Base-by-base conservation (phyloP, 306 rosid species). In the Glycyrrhiza uralensis region DNA sequence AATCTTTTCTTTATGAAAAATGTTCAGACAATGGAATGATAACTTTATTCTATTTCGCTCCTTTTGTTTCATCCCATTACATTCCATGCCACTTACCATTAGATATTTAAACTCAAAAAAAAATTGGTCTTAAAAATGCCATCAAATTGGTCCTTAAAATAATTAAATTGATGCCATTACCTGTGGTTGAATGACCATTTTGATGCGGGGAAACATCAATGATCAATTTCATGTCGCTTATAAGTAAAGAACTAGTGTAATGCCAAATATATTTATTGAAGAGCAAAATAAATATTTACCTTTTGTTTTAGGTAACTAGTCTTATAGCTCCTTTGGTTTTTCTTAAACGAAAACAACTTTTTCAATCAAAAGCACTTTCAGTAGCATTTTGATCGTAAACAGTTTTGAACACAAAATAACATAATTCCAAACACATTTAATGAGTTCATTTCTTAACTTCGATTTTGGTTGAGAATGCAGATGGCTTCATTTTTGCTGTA, bases 401-500 rank as follows among this genome's bases (percentile, higher is more conserved):
- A 47, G 54, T 74, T 26, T 60, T 62, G 7, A 39, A 18, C 47
- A 39, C 59, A 62, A 20, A 65, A 52, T 62, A 49, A 42, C 67
- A 58, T 57, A 52, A 29, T 23, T 38, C 13, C 14, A 36, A 50
- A 38, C 56, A 28, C 71, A 18, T 28, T 35, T 69, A 59, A 33
- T 30, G 26, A 26, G 47, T 50, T 57, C 42, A 6, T 72, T 65
- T 68, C 73, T 52, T 61, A 36, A 66, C 24, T 15, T 47, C 59
- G 50, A 28, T 64, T 49, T 65, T 57, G 66, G 56, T 72, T 85
- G 36, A 36, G 57, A 69, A 23, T 76, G 82, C 80, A 92, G 98
- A 75, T 90, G 69, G 96, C 94, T 56, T 88, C 95, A 12, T 92
- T 88, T 83, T 84, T 92, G 85, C 79, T 92, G 75, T 92, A 89